These are phyloP conservation scores for Colletotrichum cuscutae DNA, from an alignment of 2,329 filamentous ascomycete genomes.

Conservation along the genomic window DNA sequence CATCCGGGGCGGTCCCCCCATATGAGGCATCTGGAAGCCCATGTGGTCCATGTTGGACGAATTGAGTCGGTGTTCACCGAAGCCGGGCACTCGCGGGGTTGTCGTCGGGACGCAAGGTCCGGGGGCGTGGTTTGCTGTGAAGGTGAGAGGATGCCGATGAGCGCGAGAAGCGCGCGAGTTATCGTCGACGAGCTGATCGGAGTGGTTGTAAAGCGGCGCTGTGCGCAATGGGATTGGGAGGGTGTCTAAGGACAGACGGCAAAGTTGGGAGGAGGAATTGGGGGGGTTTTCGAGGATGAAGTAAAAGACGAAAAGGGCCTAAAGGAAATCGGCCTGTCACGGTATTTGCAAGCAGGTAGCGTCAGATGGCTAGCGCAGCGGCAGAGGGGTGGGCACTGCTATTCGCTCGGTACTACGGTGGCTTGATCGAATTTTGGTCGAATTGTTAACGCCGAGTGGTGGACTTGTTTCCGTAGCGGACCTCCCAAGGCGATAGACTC, in stretches of 20 bases:
- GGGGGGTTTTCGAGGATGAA: neutral
- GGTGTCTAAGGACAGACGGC: neutral
- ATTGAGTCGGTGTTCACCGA: neutral
- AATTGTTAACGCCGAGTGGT: conserved; percentile 21
- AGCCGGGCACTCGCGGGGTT: neutral
- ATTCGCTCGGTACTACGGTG: conserved; percentile 30
- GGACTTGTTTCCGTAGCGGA: neutral
- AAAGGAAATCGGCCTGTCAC: conserved; percentile 12
- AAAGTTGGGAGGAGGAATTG: neutral
- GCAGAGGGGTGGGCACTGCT: conserved; percentile 13
- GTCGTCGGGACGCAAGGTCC: neutral
- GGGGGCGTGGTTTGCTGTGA: neutral
- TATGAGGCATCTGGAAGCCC: conserved; percentile 68
- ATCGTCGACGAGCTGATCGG: neutral
- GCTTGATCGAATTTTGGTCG: conserved; percentile 31
- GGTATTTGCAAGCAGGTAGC: conserved; percentile 27
- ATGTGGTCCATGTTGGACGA: conserved; percentile 59
- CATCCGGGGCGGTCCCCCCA: conserved; percentile 63
- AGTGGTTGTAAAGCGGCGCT: neutral
- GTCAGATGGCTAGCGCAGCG: conserved; percentile 18
- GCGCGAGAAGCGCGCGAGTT: neutral
- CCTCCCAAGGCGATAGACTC: conserved; percentile 8
- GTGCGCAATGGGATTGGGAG: neutral
- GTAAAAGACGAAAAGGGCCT: neutral
- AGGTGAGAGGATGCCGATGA: neutral